Evolutionary conservation across 208 protist species (phyloP).

Genomic region (Trypanosoma melophagium): DNA sequence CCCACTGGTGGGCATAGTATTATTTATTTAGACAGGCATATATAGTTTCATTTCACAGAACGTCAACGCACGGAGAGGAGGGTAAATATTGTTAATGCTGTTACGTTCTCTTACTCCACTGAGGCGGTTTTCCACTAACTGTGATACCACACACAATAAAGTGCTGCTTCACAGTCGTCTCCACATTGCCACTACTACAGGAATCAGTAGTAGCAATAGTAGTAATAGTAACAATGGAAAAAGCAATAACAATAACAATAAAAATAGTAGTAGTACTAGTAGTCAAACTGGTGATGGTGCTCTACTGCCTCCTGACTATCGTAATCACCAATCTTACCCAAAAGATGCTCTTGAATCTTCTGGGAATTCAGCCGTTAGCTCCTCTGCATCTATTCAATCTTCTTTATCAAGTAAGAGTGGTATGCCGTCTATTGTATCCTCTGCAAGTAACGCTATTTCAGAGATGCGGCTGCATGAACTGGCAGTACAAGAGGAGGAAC

Average conservation of each 20-base stretch:
- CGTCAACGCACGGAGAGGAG: no score
- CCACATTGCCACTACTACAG: no score
- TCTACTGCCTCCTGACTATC: not conserved
- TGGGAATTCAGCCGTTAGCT: not conserved
- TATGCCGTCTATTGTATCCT: constrained; percentile 52
- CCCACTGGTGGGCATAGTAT: no score
- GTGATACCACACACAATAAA: no score
- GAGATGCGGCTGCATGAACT: constrained; percentile 49
- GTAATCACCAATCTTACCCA: not conserved
- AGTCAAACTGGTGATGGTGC: not conserved
- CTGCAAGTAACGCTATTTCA: constrained; percentile 45
- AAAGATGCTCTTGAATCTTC: not conserved
- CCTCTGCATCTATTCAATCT: not conserved
- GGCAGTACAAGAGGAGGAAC: constrained; percentile 50
- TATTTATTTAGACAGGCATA: not conserved
- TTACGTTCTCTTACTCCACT: no score
- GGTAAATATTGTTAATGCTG: no score
- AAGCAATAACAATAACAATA: not conserved
- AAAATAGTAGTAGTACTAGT: not conserved
- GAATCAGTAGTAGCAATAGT: no score
- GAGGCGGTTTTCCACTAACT: no score
- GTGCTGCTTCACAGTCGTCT: no score
- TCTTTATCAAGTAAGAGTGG: constrained; percentile 6
- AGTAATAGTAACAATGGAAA: no score
- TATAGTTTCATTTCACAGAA: constrained; percentile 7